A percentile compares a stretch with the other conserved stretches of the same genome.
These are phyloP conservation scores for Halophytophthora polymorphica DNA, from an alignment of 352 stramenopile genomes.

Conservation along the genomic window DNA sequence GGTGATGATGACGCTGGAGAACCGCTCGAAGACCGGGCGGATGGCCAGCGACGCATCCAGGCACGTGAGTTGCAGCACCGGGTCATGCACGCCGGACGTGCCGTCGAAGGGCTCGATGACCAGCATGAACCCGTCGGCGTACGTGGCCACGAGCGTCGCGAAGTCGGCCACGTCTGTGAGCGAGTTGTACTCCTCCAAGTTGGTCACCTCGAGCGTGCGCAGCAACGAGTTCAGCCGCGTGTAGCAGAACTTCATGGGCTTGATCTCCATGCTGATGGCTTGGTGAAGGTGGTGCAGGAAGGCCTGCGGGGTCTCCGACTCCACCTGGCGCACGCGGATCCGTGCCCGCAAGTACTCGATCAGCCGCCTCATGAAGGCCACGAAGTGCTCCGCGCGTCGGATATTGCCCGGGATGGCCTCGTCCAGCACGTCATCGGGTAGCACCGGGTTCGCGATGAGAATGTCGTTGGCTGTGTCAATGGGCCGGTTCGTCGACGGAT, in stretches of 20 bases:
- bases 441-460: slow-evolving; percentile 75
- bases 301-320: slow-evolving; percentile 95
- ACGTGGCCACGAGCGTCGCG: slow-evolving; percentile 95
- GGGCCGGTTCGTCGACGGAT: slow-evolving; percentile 30
- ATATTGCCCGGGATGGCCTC: slow-evolving; percentile 98
- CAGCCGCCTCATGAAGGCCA: slow-evolving; percentile 97
- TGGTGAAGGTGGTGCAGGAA: slow-evolving; percentile 95
- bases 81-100: slow-evolving; percentile 66
- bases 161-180: slow-evolving; percentile 97
- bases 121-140: slow-evolving; percentile 97
- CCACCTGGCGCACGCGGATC: slow-evolving; percentile 87
- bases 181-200: slow-evolving; percentile 96
- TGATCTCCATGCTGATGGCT: slow-evolving; percentile 93
- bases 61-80: slow-evolving; percentile 93
- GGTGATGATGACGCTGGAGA: slow-evolving; percentile 87
- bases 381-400: slow-evolving; percentile 96
- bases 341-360: slow-evolving; percentile 92
- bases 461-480: slow-evolving; percentile 65
- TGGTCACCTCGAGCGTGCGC: slow-evolving; percentile 95
- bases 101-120: slow-evolving; percentile 95
- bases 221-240: slow-evolving; percentile 96
- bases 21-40: slow-evolving; percentile 96
- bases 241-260: slow-evolving; percentile 98
- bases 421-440: slow-evolving; percentile 93
- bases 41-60: slow-evolving; percentile 98